Conservation (phyloP, 2,329 filamentous ascomycete genomes). For the Nothopassalora personata region DNA sequence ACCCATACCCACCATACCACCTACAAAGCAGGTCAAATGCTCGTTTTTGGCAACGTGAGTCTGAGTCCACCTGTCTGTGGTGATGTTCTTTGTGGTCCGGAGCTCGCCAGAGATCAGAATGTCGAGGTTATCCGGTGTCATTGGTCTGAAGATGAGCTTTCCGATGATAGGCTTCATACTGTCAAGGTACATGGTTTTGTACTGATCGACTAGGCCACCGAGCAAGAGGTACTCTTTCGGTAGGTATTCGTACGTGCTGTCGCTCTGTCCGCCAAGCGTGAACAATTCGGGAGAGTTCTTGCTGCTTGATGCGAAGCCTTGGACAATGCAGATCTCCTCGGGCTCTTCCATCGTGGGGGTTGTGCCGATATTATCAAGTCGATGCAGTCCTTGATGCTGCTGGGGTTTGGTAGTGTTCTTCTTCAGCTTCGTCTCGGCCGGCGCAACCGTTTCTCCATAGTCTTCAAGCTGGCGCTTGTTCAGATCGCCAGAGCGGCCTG, state of each 20-base stretch:
- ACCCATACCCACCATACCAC: slow-evolving; percentile 52
- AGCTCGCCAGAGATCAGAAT: slow-evolving; percentile 67
- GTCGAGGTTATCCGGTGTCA: slow-evolving; percentile 62
- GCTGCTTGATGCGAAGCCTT: slow-evolving; percentile 52
- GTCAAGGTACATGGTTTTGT: slow-evolving; percentile 65
- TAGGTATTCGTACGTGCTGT: slow-evolving; percentile 55
- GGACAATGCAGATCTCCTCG: slow-evolving; percentile 29
- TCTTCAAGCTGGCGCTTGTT: slow-evolving; percentile 14
- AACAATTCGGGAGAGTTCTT: slow-evolving; percentile 46
- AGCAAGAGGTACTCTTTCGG: slow-evolving; percentile 67
- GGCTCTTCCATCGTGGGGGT: not conserved
- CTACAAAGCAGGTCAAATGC: slow-evolving; percentile 51
- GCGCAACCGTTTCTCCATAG: not conserved
- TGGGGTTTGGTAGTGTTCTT: not conserved
- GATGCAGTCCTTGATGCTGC: not conserved
- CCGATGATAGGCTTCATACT: slow-evolving; percentile 64
- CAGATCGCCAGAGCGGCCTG: not conserved
- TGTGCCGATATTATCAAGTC: not conserved
- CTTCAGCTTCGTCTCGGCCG: not conserved
- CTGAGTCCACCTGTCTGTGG: slow-evolving; percentile 34
- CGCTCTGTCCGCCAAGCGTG: slow-evolving; percentile 52
- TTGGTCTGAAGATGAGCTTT: slow-evolving; percentile 71
- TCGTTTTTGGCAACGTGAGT: slow-evolving; percentile 42
- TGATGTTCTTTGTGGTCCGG: slow-evolving; percentile 39
- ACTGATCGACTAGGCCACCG: slow-evolving; percentile 67